phyloP scores from a whole-genome alignment of 2,329 filamentous ascomycete genomes.

The Clarireedia sp. region DNA sequence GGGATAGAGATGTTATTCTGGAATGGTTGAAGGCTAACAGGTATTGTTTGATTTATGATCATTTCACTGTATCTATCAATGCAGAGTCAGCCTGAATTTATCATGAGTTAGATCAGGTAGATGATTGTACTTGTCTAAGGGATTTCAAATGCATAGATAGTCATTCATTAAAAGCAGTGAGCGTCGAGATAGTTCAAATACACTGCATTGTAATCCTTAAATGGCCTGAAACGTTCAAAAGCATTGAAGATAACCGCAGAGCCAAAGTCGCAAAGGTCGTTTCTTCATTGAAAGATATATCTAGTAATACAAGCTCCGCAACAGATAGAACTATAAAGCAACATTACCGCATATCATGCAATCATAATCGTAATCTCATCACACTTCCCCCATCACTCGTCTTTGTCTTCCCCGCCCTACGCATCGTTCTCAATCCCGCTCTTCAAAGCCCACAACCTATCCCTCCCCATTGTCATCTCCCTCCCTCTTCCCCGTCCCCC shows the following conservation, averaged over 20 bases:
- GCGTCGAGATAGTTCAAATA: too few species aligned
- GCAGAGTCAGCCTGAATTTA: too few species aligned
- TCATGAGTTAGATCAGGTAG: neutral
- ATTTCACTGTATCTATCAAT: neutral
- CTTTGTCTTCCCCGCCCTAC: neutral
- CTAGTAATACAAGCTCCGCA: neutral
- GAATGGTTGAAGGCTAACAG: conserved; percentile 67
- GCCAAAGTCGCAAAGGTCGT: too few species aligned
- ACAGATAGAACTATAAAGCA: neutral
- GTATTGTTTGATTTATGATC: conserved; percentile 33
- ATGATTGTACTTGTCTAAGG: neutral
- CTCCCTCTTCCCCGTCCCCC: neutral
- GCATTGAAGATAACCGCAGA: too few species aligned
- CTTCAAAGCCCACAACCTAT: too few species aligned
- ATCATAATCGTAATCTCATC: neutral
- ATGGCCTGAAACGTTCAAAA: too few species aligned
- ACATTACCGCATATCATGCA: neutral
- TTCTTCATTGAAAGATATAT: neutral
- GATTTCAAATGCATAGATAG: too few species aligned
- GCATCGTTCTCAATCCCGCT: too few species aligned
- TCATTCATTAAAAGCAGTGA: too few species aligned
- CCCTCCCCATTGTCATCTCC: too few species aligned
- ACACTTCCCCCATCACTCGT: neutral
- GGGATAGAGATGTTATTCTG: conserved; percentile 64
- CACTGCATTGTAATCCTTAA: too few species aligned